Evolutionary conservation across 1,139 yeast species (phyloP).

Genomic region (Pichia sp.): DNA sequence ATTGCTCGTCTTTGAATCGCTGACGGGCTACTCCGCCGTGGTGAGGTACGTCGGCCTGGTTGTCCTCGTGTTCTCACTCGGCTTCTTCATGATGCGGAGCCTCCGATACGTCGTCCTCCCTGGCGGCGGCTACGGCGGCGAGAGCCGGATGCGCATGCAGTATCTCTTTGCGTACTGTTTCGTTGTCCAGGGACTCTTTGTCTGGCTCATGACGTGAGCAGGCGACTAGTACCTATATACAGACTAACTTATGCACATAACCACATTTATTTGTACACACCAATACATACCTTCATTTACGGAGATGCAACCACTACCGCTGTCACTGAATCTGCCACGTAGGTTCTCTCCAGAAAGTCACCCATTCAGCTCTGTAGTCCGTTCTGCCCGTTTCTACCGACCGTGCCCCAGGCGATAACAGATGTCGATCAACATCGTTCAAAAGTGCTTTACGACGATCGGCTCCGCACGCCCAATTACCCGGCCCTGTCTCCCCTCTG

Average conservation of each 20-base stretch:
- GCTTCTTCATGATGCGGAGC: conserved; percentile 77
- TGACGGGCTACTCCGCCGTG: conserved; percentile 36
- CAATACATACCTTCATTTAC: no score
- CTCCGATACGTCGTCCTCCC: conserved; percentile 72
- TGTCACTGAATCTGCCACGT: no score
- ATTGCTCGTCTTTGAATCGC: conserved; percentile 45
- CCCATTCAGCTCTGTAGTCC: no score
- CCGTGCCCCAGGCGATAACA: no score
- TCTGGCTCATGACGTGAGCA: conserved; percentile 28
- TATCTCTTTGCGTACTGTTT: conserved; percentile 84
- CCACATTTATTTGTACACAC: neutral
- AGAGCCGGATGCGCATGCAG: conserved; percentile 67
- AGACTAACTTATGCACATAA: neutral
- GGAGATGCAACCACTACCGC: no score
- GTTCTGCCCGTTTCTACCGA: no score
- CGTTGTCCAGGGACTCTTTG: conserved; percentile 59
- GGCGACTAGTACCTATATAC: no score
- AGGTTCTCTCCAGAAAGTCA: no score
- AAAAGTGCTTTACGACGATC: no score
- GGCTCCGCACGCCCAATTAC: neutral
- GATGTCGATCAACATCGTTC: no score
- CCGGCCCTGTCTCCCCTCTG: neutral
- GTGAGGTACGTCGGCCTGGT: conserved; percentile 40
- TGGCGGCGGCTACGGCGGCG: conserved; percentile 43
- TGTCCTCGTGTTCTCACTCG: conserved; percentile 49